Evolutionary conservation across 345 rosid genomes (phyloP).

Genomic region (Lepidium didymum): DNA sequence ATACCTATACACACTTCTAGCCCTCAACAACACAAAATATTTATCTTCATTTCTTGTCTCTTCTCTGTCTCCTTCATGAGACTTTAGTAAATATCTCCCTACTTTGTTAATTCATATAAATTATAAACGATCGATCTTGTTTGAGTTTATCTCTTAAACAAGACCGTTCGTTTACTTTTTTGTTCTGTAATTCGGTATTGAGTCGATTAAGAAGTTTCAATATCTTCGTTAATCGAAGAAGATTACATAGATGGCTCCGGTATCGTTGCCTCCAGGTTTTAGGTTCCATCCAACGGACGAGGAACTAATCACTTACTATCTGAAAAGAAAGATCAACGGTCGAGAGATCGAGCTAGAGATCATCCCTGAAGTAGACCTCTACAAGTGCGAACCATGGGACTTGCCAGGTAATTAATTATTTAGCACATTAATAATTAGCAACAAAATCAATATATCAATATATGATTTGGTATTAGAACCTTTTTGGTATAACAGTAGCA

Average conservation of each 20-base stretch:
- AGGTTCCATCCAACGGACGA: constrained; percentile 83
- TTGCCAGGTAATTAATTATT: constrained; percentile 46
- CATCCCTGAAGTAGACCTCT: constrained; percentile 75
- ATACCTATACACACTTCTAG: not conserved
- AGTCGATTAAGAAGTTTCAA: not conserved
- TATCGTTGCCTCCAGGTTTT: constrained; percentile 73
- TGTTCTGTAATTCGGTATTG: not conserved
- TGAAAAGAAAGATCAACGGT: constrained; percentile 63
- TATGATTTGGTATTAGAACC: not conserved
- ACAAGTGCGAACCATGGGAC: constrained; percentile 88
- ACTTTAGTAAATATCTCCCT: not conserved
- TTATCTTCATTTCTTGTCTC: not conserved
- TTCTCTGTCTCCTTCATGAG: not conserved
- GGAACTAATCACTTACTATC: constrained; percentile 65
- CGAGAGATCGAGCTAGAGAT: constrained; percentile 59
- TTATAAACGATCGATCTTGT: constrained; percentile 6
- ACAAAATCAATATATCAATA: not conserved
- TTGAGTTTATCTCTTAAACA: constrained; percentile 11
- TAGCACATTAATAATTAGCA: not conserved
- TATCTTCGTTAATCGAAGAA: not conserved
- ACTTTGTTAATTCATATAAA: too few relatives aligned
- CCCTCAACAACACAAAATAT: constrained; percentile 9
- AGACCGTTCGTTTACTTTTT: constrained; percentile 8
- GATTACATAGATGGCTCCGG: constrained; percentile 43
- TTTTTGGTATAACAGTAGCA: constrained; percentile 6